These are phyloP conservation scores for Eucalyptus fibrosa DNA, from an alignment of 345 rosid genomes.

Conservation along the genomic window DNA sequence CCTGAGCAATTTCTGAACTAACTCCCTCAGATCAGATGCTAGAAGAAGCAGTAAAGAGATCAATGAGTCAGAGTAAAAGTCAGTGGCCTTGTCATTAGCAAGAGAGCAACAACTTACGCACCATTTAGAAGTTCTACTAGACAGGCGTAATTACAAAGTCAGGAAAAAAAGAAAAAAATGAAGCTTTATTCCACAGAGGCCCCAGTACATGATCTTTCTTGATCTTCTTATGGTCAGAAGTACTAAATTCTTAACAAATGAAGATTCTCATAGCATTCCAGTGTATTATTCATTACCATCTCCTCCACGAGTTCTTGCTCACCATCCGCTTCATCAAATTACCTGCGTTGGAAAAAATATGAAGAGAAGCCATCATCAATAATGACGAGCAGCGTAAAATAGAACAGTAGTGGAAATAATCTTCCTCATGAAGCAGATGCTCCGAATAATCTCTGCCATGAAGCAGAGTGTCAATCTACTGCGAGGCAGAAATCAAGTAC, in stretches of 20 bases:
- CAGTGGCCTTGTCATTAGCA: neutral
- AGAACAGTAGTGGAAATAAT: neutral
- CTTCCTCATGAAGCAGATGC: neutral
- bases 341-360: slow-evolving; percentile 5
- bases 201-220: neutral
- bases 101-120: neutral
- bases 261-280: neutral
- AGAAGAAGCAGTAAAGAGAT: neutral
- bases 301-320: neutral
- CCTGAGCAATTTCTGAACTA: neutral
- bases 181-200: neutral
- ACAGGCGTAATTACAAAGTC: neutral
- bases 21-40: neutral
- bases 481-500: neutral
- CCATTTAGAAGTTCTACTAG: neutral
- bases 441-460: neutral
- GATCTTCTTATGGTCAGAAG: neutral
- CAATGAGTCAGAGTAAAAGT: neutral
- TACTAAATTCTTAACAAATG: neutral
- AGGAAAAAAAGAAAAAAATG: neutral
- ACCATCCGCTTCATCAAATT: slow-evolving; percentile 10
- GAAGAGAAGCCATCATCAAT: neutral
- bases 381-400: neutral
- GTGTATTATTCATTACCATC: neutral
- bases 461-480: neutral